Evolutionary conservation across 192 early-diverging fungal genomes (phyloP).

Genomic region (Entophlyctis helioformis): DNA sequence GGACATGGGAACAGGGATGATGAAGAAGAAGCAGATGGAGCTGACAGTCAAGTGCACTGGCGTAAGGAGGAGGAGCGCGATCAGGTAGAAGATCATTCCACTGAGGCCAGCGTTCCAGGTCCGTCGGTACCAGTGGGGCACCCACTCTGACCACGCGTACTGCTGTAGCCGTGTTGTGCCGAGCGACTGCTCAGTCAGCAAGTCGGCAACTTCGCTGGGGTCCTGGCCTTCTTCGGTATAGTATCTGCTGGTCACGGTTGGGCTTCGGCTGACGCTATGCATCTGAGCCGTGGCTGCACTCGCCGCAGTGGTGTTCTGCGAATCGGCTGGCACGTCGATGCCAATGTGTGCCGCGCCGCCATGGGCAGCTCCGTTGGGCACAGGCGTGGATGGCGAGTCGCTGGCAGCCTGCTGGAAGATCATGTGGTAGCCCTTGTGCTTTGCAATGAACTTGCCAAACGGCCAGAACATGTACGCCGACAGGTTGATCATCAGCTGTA

Average conservation of each 20-base stretch:
- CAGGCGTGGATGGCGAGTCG: slow-evolving; percentile 1
- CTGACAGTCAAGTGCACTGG: slow-evolving; percentile 71
- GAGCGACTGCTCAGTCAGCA: too few species aligned
- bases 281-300: not conserved
- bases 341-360: too few species aligned
- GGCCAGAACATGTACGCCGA: slow-evolving; percentile 89
- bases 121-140: slow-evolving; percentile 7
- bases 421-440: slow-evolving; percentile 31
- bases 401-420: slow-evolving; percentile 10
- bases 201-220: not conserved
- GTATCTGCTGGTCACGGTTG: too few species aligned
- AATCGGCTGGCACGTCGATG: not conserved
- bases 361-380: not conserved
- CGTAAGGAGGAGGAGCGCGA: slow-evolving; percentile 30
- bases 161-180: too few species aligned
- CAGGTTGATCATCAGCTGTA: slow-evolving; percentile 59
- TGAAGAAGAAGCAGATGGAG: slow-evolving; percentile 68
- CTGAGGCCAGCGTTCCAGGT: slow-evolving; percentile 18
- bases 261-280: too few species aligned
- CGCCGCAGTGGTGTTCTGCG: not conserved
- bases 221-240: too few species aligned
- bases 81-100: slow-evolving; percentile 17
- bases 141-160: too few species aligned
- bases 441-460: slow-evolving; percentile 84
- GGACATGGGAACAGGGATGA: slow-evolving; percentile 91